A percentile compares a stretch with the other conserved stretches of the same genome.
phyloP scores from a whole-genome alignment of 2,329 filamentous ascomycete species.

The Tolypocladium inflatum region DNA sequence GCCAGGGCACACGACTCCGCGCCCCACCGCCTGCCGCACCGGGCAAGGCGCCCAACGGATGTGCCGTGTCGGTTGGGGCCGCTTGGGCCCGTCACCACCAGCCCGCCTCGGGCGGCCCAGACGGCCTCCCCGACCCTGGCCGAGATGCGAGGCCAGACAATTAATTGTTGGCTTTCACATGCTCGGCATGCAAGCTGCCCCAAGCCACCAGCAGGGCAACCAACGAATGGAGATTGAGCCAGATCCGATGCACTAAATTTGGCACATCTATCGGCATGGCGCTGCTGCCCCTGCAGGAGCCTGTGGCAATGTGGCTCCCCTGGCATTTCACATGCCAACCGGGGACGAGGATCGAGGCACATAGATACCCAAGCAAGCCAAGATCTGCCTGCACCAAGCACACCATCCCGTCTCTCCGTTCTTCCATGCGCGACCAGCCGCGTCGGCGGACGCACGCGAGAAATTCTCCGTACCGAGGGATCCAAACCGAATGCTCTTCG shows the following conservation, averaged over 20 bases:
- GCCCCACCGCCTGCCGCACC: conserved; percentile 11
- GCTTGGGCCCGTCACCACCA: not conserved
- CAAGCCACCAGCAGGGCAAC: no score
- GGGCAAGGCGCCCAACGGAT: conserved; percentile 9
- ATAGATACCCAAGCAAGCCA: no score
- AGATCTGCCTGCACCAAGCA: not conserved
- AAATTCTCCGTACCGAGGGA: not conserved
- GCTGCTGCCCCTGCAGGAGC: not conserved
- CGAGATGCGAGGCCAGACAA: conserved; percentile 10
- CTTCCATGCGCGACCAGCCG: not conserved
- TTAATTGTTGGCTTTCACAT: conserved; percentile 1
- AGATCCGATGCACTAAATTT: not conserved
- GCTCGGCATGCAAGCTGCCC: not conserved
- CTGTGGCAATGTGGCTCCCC: not conserved
- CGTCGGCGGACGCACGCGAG: not conserved
- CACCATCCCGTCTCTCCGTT: not conserved
- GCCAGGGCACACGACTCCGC: not conserved
- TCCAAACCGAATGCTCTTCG: not conserved
- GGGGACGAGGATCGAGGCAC: not conserved
- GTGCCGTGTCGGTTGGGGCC: not conserved
- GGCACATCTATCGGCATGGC: not conserved
- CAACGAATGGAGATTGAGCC: not conserved
- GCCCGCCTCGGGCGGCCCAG: not conserved
- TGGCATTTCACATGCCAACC: not conserved
- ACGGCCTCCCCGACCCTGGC: not conserved